Evolutionary conservation across 306 rosid genomes (phyloP), one percentile per base, ranked within the genome.

Genomic region (Quercus engelmannii): DNA sequence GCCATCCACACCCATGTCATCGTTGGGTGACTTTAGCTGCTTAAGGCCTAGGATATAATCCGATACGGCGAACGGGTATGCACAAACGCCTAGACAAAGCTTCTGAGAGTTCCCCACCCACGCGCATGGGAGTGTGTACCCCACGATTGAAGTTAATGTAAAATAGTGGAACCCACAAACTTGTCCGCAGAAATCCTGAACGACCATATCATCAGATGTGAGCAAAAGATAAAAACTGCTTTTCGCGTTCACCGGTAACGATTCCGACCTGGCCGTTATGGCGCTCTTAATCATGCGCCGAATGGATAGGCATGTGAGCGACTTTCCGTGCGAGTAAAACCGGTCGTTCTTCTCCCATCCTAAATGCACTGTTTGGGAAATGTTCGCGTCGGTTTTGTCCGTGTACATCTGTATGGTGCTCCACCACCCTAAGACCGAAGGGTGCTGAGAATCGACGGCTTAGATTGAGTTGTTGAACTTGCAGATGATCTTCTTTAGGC

Each of bases 121-220:
- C 0, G 96, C 98, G 78, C 90, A 95, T 0, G 99, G 98, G 6
- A 95, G 84, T 4, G 99, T 95, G 74, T 90, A 92, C 1, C 99
- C 97, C 0, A 95, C 97, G 1, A 95, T 67, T 0, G 96, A 90
- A 0, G 94, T 96, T 72, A 95, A 95, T 0, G 97, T 95, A 83
- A 95, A 95, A 70, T 95, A 92, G 85, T 95, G 99, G 76, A 95
- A 95, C 12, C 99, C 99, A 64, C 97, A 95, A 11, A 87, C 99
- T 2, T 93, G 89, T 0, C 91, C 79, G 85, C 97, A 92, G 84
- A 92, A 95, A 86, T 91, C 90, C 81, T 92, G 89, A 11, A 95
- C 97, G 86, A 83, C 88, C 78, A 95, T 97, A 86, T 95, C 97
- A 30, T 84, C 87, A 0, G 97, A 82, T 1, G 97, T 95, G 5